Conservation (phyloP, 306 rosid genomes). For the Glycine latifolia region DNA sequence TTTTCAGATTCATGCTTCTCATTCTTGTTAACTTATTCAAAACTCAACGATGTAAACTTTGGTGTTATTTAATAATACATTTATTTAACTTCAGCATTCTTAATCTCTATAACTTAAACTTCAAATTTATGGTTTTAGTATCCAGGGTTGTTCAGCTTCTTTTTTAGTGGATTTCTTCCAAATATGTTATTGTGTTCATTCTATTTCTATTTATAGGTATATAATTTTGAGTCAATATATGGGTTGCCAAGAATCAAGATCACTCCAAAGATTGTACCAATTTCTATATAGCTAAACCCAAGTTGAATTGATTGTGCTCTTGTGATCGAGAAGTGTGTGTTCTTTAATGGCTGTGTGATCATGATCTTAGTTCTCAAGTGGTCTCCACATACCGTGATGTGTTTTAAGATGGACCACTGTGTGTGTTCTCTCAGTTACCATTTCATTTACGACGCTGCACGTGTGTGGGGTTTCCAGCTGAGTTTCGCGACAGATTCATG, state of each 20-base stretch:
- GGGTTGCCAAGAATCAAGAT: neutral
- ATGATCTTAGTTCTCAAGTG: constrained; percentile 38
- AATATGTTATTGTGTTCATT: neutral
- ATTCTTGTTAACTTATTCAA: neutral
- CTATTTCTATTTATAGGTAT: neutral
- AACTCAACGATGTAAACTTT: neutral
- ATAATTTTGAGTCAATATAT: neutral
- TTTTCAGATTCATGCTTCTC: neutral
- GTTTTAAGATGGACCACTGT: constrained; percentile 34
- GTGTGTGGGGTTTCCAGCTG: constrained; percentile 42
- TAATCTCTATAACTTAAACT: too few species aligned
- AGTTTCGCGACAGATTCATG: neutral
- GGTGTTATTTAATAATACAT: neutral
- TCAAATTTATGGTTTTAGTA: too few species aligned
- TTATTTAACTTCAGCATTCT: neutral
- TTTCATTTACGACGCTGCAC: constrained; percentile 38
- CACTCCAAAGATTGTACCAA: neutral
- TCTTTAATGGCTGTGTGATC: constrained; percentile 38
- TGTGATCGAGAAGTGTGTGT: constrained; percentile 29
- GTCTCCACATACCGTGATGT: constrained; percentile 45
- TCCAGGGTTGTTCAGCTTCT: neutral
- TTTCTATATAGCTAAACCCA: constrained; percentile 2
- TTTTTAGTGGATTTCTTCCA: neutral
- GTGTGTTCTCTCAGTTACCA: constrained; percentile 39
- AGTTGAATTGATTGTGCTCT: constrained; percentile 41